phyloP scores from a whole-genome alignment of 257 asterid species.

The Solanum ossicruentum region DNA sequence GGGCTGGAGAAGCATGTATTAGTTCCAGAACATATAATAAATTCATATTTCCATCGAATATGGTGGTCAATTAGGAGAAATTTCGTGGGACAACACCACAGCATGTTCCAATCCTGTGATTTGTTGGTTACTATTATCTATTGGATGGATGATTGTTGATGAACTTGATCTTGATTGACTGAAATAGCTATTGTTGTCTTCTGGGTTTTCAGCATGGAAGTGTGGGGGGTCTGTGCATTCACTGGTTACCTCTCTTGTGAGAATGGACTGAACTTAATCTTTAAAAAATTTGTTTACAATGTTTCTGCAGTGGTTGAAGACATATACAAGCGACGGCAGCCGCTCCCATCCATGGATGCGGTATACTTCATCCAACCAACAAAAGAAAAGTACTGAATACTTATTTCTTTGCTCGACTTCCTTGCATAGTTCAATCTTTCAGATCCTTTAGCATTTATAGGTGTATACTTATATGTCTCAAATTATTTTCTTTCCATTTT shows the following conservation, averaged over 20 bases:
- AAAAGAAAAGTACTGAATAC: constrained; percentile 65
- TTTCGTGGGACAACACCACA: background rate
- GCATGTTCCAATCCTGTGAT: background rate
- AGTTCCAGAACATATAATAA: background rate
- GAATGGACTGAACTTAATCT: background rate
- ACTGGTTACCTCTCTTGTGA: background rate
- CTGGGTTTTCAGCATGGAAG: background rate
- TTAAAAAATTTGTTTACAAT: constrained; percentile 11
- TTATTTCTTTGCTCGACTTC: background rate
- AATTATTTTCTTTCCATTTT: background rate
- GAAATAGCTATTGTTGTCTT: background rate
- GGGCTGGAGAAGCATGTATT: background rate
- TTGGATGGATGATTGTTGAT: background rate
- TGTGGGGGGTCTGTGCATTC: background rate
- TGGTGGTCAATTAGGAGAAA: background rate
- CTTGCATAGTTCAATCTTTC: background rate
- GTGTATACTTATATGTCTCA: background rate
- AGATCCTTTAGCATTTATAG: background rate
- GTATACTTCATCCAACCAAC: constrained; percentile 95
- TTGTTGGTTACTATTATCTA: background rate
- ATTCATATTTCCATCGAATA: background rate
- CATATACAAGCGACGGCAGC: constrained; percentile 90
- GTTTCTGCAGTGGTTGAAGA: constrained; percentile 94
- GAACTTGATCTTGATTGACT: background rate
- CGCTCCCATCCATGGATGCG: constrained; percentile 95